Evolutionary conservation across 306 rosid species (phyloP), one percentile per base, ranked within the genome.

Genomic region (Sicyos baderoa): DNA sequence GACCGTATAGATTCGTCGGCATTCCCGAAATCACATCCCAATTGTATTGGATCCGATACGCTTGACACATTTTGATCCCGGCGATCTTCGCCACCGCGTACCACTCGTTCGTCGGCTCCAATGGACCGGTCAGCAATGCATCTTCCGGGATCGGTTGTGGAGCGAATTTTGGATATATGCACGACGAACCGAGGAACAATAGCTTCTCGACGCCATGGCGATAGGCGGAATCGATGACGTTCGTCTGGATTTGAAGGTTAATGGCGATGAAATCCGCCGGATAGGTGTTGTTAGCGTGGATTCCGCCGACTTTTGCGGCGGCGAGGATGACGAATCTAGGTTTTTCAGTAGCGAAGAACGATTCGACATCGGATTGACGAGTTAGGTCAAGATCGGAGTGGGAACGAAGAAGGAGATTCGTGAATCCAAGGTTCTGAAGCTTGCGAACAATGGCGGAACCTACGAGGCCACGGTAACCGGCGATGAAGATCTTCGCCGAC

Each of bases 301-400:
- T 93, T 21, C 97, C 99, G 17, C 99, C 99, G 23, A 93, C 97
- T 84, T 93, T 93, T 19, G 99, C 99, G 0, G 99, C 99, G n/a
- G 96, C 91, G 63, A 90, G 89, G 70, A 93, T 79, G 8, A 84
- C 90, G 80, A 78, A 93, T 68, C 74, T 87, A 6, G 96, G 98
- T 76, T 77, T 90, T 44, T 86, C 89, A 27, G 80, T 45, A 13
- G 86, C 91, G 70, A 89, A 93, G 84, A 93, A 93, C 49, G 96
- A 84, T 51, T 93, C 99, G 1, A 90, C 97, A 48, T 85, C 94
- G 64, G 76, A 65, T 68, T 93, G 99, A 77, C 91, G 86, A 35
- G 95, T 86, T 60, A 93, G 99, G 59, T 93, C 91, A 52, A 89
- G 96, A 72, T 90, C 88, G 18, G 84, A 65, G 76, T 93, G 99